Base-by-base conservation (phyloP, 2,329 filamentous ascomycete species). In the Hypoxylon sp. region DNA sequence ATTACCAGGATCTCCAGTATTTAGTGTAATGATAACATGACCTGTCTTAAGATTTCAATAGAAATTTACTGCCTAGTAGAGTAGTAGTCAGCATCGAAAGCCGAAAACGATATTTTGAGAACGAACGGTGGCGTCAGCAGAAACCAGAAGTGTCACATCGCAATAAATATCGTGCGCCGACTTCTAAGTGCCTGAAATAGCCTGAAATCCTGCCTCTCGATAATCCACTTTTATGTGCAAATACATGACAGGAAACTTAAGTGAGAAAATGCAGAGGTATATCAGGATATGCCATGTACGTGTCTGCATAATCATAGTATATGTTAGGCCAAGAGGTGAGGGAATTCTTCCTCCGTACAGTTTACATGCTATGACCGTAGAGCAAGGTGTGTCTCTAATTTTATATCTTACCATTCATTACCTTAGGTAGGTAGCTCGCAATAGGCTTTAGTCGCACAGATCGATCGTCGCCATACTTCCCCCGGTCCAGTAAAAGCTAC, bases 71-170 rank as follows among this genome's bases (percentile, higher is more conserved):
- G 17, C 39, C 19, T 13, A 29, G 17, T 37, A 59, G 31, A 31
- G 19, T 22, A 58, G 17, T 35, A 35, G 19, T 58, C 54, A 33
- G 42, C 35, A 14, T 17, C n/a, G 14, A 31, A 50, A 22, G 31
- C 55, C 44, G 55, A 50, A 13, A n/a, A 31, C 10, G 35, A 44
- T 53, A 47, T 53, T 46, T 42, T 26, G 29, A 51, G 46, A 51
- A 22, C 17, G 31, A 17, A 19, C 10, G 48, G n/a, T 62, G 59
- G 59, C 59, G 59, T 54, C 59, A 62, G 48, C 59, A 62, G 42
- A 47, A 47, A 47, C 39, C 24, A 37, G 13, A 4, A 37, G 2
- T 19, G 24, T 26, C 26, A 29, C 13, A 24, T 44, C 17, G 39
- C 17, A 44, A 44, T 44, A 19, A 44, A 44, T 44, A 44, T 22